Conservation (phyloP, 208 protist species). For the Herpetomonas tarakana region DNA sequence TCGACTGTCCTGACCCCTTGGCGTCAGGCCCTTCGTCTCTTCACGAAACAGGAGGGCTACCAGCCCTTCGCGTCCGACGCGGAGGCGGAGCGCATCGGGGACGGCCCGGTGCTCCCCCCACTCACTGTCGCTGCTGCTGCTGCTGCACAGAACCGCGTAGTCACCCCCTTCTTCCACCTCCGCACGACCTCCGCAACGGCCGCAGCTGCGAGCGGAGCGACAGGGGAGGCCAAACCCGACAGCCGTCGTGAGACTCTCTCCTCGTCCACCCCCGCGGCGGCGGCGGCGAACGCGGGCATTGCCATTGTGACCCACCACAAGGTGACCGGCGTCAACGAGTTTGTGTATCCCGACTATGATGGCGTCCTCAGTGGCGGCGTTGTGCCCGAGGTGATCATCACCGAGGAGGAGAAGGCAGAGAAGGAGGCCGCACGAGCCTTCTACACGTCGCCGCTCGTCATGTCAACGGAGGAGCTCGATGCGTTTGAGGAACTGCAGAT, state of each 20-base stretch:
- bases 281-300: slow-evolving; percentile 36
- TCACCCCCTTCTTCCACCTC: slow-evolving; percentile 4
- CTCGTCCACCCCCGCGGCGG: background rate
- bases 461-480: slow-evolving; percentile 63
- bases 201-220: background rate
- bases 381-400: slow-evolving; percentile 70
- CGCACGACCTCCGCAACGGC: background rate
- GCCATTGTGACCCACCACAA: slow-evolving; percentile 86
- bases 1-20: slow-evolving; percentile 38
- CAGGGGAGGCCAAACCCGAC: background rate
- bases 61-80: slow-evolving; percentile 54
- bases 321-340: slow-evolving; percentile 50
- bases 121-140: slow-evolving; percentile 15
- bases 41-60: slow-evolving; percentile 44
- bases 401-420: slow-evolving; percentile 55
- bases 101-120: slow-evolving; percentile 50
- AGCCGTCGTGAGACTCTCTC: background rate
- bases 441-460: slow-evolving; percentile 54
- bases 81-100: slow-evolving; percentile 57
- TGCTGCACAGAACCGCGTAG: background rate
- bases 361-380: slow-evolving; percentile 78
- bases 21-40: slow-evolving; percentile 46
- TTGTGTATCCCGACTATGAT: slow-evolving; percentile 86
- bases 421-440: slow-evolving; percentile 33
- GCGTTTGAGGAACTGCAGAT: slow-evolving; percentile 84